Evolutionary conservation across 805 yeast species (phyloP), one percentile per base, ranked within the genome.

Genomic region (Candida broadrunensis): DNA sequence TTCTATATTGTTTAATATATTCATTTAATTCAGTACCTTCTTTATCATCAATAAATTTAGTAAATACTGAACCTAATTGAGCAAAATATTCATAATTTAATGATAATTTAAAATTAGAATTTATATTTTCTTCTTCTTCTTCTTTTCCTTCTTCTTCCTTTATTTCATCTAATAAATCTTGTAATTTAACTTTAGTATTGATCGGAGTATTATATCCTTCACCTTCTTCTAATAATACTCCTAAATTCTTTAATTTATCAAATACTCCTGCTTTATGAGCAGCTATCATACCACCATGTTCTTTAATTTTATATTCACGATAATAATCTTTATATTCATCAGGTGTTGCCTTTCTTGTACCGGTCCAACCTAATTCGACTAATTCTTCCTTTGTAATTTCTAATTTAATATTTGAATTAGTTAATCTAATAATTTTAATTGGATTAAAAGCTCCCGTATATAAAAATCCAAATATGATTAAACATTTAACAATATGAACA

Each of bases 341-440:
- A 20, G 79, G 66, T 16, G 83, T 74, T 12, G 84, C 84, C 50
- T 82, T 81, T 61, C 82, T 84, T 18, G 93, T 76, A 39, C 97
- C 96, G n/a, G 97, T 88, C 98, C 98, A 93, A 36, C 98, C 98
- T 50, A 90, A 67, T 3, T 64, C 62, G 25, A 80, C 54, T 51
- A 90, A 73, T 43, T 76, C 70, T 14, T 83, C 88, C 45, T 70
- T 70, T 37, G 77, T 67, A 42, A 70, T 54, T n/a, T 61, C 55
- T 26, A 43, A 44, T 38, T 54, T 51, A 35, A 72, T 50, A 12
- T 51, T 56, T 5, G 63, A 52, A 11, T 62, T 43, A 39, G 46
- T 37, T 48, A 69, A 48, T 55, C 70, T 51, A 53, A 61, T 39
- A 44, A 62, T 41, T 58, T 68, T 50, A 57, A 57, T 47, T 26